These are phyloP conservation scores for Pugionium cornutum DNA, from an alignment of 345 rosid species.

Conservation along the genomic window DNA sequence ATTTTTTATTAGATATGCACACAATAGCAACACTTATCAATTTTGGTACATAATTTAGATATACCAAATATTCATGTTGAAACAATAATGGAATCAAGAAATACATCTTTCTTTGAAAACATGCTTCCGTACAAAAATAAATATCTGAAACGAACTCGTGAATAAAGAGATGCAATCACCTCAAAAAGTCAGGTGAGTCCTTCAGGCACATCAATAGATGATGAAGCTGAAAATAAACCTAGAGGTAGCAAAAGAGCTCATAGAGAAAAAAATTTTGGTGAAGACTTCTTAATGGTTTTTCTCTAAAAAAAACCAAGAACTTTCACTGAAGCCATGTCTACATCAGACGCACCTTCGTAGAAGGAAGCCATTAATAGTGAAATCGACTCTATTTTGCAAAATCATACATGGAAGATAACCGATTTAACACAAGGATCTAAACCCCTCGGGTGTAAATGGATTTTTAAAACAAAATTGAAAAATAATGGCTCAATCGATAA, in stretches of 20 bases:
- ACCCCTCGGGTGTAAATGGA: not conserved
- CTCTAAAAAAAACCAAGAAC: not conserved
- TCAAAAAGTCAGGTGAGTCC: no score
- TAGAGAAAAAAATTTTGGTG: no score
- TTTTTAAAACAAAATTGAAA: not conserved
- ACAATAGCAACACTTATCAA: not conserved
- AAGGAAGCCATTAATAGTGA: not conserved
- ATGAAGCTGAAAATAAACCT: not conserved
- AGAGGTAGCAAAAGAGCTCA: not conserved
- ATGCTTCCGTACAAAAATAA: no score
- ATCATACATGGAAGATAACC: not conserved
- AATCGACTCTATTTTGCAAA: not conserved
- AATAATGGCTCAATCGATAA: not conserved
- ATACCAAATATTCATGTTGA: not conserved
- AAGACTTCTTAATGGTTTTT: not conserved
- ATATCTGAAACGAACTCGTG: no score
- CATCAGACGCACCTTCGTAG: not conserved
- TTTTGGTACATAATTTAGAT: not conserved
- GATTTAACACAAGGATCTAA: no score
- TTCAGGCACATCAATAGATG: no score
- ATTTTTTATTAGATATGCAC: not conserved
- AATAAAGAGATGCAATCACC: no score
- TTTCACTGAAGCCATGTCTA: not conserved
- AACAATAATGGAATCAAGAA: not conserved
- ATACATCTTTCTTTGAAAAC: not conserved